These are phyloP conservation scores for Monosporascus sp. DNA, from an alignment of 2,329 filamentous ascomycete genomes.

Conservation along the genomic window DNA sequence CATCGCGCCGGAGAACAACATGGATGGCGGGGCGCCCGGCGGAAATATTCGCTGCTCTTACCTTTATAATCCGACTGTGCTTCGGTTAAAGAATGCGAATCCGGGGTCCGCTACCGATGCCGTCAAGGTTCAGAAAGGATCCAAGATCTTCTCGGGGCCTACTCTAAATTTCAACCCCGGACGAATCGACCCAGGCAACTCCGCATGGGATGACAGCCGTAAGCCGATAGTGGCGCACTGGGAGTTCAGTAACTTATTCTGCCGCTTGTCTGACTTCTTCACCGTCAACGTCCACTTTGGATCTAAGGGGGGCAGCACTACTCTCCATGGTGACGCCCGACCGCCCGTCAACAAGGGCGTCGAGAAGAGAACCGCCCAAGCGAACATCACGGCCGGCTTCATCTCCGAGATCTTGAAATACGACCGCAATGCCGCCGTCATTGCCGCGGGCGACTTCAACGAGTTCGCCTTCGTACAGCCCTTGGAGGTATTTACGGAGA, in stretches of 20 bases:
- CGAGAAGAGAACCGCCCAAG: conserved; percentile 50
- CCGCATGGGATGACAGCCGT: conserved; percentile 55
- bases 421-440: conserved; percentile 51
- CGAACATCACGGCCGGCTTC: conserved; percentile 54
- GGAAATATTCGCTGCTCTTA: conserved; percentile 70
- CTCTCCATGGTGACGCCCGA: conserved; percentile 59
- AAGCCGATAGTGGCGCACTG: conserved; percentile 65
- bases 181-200: conserved; percentile 57
- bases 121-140: conserved; percentile 41
- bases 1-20: conserved; percentile 52
- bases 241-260: conserved; percentile 43
- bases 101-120: conserved; percentile 49
- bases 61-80: conserved; percentile 56
- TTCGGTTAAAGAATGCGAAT: conserved; percentile 56
- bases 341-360: conserved; percentile 63
- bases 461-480: conserved; percentile 63
- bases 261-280: conserved; percentile 39
- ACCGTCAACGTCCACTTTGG: conserved; percentile 67
- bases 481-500: conserved; percentile 45
- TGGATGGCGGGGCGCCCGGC: conserved; percentile 62
- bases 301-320: conserved; percentile 61
- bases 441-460: conserved; percentile 66
- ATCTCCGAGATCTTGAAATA: conserved; percentile 50
- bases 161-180: conserved; percentile 65
- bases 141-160: conserved; percentile 38